Evolutionary conservation across 768 basidiomycete genomes (phyloP), one percentile per base, ranked within the genome.

Genomic region (button mushroom (Agaricus bisporus)): DNA sequence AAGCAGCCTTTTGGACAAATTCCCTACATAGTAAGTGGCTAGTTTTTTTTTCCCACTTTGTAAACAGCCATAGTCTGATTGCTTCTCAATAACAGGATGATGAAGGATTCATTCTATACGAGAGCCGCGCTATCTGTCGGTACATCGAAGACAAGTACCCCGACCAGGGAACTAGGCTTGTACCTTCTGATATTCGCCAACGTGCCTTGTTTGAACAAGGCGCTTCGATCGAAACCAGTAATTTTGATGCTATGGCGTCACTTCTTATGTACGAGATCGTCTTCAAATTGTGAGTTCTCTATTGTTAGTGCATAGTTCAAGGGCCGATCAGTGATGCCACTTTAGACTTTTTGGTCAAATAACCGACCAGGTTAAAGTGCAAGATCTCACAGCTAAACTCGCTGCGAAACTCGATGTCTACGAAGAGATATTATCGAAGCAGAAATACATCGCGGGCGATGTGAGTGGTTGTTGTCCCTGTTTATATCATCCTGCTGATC

Each of bases 101-200:
- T 22, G 82, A 82, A 38, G 85, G 82, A 3, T 79, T 86, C 63
- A 66, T 77, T 52, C 59, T 89, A n/a, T 86, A 76, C 66, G 84
- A 85, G 60, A 77, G 74, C 37, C 79, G 83, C 28, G 83, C 83
- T 0, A 85, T 87, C 48, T 62, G 62, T 7, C 78, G 81, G 15
- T 88, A 86, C 64, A 63, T 86, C 57, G 76, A 73, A 26, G 65
- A 65, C 54, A 86, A 85, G 61, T 80, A 83, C 57, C 64, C 74
- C 0, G 43, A 66, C 44, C 75, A 81, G 59, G 82, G 82, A 38
- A 70, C 75, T 2, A 52, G 63, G 5, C 70, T 86, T 37, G 66
- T 84, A 39, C 85, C 86, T 4, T 60, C 61, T 4, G 69, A 71
- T 9, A 37, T 67, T 6, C 63, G 71, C 36, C 64, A 59, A 15